A percentile compares a stretch with the other conserved stretches of the same genome.
Evolutionary conservation across 2,329 filamentous ascomycete genomes (phyloP).

Genomic region (Aspergillus alliaceus): DNA sequence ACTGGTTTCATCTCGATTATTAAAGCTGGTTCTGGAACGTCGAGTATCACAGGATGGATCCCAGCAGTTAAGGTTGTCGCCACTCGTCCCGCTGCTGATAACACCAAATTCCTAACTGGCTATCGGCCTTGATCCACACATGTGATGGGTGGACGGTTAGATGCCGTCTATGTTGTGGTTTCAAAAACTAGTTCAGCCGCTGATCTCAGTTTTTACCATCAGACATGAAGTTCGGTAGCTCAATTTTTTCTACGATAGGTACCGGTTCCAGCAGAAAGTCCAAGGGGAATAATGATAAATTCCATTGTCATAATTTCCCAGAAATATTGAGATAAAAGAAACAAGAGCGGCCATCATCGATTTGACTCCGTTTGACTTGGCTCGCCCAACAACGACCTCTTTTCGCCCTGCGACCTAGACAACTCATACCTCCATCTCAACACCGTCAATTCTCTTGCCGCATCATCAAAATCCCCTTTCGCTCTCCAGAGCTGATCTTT

Average conservation of each 20-base stretch:
- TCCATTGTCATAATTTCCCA: no score
- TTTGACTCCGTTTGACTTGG: neutral
- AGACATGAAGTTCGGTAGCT: no score
- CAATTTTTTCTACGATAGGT: no score
- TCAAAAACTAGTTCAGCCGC: neutral
- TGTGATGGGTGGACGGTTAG: neutral
- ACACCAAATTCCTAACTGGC: neutral
- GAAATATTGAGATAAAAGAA: no score
- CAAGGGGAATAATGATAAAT: no score
- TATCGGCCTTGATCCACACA: conserved; percentile 1
- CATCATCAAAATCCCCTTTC: neutral
- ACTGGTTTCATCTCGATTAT: neutral
- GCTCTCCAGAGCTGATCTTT: conserved; percentile 4
- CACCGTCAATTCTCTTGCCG: neutral
- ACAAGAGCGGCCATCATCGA: neutral
- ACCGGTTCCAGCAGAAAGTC: no score
- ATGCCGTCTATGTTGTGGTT: neutral
- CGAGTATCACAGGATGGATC: neutral
- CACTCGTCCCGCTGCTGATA: conserved; percentile 6
- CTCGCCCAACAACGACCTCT: neutral
- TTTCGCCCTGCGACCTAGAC: neutral
- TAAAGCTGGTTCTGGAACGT: neutral
- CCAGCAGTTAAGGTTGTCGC: conserved; percentile 3
- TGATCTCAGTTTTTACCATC: neutral
- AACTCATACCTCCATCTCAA: neutral